phyloP scores from a whole-genome alignment of 2,329 filamentous ascomycete genomes.

The Penicillium sp. region DNA sequence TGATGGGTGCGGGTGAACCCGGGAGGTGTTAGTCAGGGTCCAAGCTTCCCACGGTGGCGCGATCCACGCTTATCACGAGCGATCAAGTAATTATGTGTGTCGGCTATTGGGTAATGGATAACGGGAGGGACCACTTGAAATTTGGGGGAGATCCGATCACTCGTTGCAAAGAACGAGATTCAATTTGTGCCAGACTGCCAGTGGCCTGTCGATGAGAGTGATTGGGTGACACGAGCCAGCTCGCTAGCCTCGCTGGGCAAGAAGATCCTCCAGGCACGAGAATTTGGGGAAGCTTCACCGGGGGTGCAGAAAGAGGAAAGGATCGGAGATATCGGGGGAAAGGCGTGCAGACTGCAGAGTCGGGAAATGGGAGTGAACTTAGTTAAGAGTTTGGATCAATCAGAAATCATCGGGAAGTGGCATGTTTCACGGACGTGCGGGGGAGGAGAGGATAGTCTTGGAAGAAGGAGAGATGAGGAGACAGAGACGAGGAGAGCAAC shows the following conservation, averaged over 20 bases:
- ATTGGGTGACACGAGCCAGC: constrained; percentile 8
- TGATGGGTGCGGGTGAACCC: constrained; percentile 23
- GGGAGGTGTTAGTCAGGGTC: constrained; percentile 26
- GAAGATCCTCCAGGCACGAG: not conserved
- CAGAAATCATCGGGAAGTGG: not conserved
- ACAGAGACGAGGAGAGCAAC: not conserved
- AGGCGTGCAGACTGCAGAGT: not conserved
- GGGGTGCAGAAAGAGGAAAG: constrained; percentile 4
- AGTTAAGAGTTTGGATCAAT: not conserved
- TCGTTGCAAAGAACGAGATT: not conserved
- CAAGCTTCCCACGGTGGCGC: constrained; percentile 23
- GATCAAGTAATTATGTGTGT: constrained; percentile 18
- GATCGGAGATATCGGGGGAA: not conserved
- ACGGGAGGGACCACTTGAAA: not conserved
- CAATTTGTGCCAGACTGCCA: no score
- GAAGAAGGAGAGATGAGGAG: not conserved
- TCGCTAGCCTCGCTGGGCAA: not conserved
- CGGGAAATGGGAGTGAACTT: not conserved
- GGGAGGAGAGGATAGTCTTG: not conserved
- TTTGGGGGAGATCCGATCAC: constrained; percentile 8
- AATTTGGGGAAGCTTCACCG: constrained; percentile 30
- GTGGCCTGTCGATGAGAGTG: not conserved
- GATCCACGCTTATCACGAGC: constrained; percentile 8
- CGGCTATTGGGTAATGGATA: constrained; percentile 16
- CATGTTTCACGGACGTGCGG: constrained; percentile 1